Evolutionary conservation across 139 green algal species (phyloP).

Genomic region (Auxenochlorella pyrenoidosa): DNA sequence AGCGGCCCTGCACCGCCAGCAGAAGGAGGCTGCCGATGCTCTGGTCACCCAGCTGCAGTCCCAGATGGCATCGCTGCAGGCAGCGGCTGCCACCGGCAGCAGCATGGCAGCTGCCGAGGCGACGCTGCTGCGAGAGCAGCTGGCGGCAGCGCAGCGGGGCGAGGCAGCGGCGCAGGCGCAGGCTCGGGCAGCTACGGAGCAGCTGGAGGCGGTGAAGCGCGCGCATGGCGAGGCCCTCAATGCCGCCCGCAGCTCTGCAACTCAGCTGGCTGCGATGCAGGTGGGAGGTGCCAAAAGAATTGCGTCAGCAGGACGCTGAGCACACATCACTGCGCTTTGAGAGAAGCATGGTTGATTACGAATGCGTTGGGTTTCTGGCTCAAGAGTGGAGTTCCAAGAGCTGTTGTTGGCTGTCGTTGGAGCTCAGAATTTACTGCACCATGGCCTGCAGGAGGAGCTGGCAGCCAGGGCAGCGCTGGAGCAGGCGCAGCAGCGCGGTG

Average conservation of each 20-base stretch:
- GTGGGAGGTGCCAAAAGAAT: not conserved
- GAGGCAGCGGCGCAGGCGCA: not conserved
- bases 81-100: not conserved
- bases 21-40: constrained; percentile 4
- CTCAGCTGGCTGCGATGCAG: not conserved
- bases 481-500: not conserved
- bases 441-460: not conserved
- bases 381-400: too few species aligned
- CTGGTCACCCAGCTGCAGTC: constrained; percentile 17
- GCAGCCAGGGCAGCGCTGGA: not conserved
- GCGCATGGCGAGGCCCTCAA: constrained; percentile 22
- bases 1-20: not conserved
- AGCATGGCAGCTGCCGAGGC: not conserved
- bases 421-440: too few species aligned
- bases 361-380: too few species aligned
- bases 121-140: constrained; percentile 17
- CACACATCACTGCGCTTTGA: not conserved
- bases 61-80: constrained; percentile 5
- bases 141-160: constrained; percentile 4
- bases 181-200: not conserved
- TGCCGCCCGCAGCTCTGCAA: not conserved
- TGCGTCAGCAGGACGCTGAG: too few species aligned
- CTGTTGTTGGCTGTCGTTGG: too few species aligned
- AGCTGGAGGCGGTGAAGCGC: not conserved
- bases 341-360: too few species aligned